Evolutionary conservation across 192 early-diverging fungal genomes (phyloP).

Genomic region (Mortierella hygrophila): DNA sequence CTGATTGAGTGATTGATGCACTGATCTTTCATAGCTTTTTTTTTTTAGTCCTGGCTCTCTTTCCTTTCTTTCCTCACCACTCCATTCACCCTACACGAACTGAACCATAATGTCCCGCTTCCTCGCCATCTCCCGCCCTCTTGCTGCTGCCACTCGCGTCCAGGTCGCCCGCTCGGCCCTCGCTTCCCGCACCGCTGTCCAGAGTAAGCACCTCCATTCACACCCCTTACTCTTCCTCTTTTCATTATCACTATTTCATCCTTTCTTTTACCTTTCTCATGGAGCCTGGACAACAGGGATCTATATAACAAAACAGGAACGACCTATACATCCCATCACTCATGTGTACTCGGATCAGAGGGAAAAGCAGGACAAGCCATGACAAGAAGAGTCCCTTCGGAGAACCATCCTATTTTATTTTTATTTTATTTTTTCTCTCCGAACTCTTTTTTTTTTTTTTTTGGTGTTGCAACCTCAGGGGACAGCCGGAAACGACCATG

Average conservation of each 20-base stretch:
- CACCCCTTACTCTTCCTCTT: neutral
- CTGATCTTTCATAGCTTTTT: neutral
- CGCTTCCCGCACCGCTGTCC: conserved; percentile 45
- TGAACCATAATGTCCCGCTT: conserved; percentile 34
- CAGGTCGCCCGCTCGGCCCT: conserved; percentile 34
- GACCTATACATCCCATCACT: neutral
- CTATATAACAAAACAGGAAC: neutral
- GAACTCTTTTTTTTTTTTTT: neutral
- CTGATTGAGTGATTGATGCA: neutral
- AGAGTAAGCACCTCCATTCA: conserved; percentile 29
- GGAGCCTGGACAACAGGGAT: neutral
- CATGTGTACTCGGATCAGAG: neutral
- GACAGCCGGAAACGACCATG: neutral
- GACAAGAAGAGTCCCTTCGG: neutral
- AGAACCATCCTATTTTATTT: neutral
- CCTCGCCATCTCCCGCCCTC: conserved; percentile 40
- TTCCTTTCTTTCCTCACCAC: neutral
- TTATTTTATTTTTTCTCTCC: neutral
- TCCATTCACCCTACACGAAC: neutral
- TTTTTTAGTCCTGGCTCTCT: neutral
- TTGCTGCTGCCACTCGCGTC: conserved; percentile 38
- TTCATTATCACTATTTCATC: neutral
- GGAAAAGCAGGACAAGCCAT: neutral
- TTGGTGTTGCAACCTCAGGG: neutral
- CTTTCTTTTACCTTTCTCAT: neutral